Evolutionary conservation across 2,329 filamentous ascomycete species (phyloP), one percentile per base, ranked within the genome.

Genomic region (Cladosporium sp.): DNA sequence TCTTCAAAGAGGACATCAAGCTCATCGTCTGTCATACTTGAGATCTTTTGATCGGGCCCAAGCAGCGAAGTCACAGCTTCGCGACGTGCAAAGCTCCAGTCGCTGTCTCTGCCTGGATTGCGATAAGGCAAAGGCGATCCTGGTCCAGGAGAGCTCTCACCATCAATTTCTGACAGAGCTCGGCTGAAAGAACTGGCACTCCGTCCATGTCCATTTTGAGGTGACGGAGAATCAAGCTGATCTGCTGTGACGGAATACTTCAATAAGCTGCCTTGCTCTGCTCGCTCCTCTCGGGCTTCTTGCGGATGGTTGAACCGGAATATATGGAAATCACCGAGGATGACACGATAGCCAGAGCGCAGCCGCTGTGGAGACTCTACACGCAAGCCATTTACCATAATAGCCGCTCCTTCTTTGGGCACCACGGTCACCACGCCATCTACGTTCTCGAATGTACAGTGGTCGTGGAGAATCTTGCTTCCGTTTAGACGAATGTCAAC

Each of bases 261-360:
- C 58, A 99, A 78, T 19, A 96, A 78, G 68, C 90, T 96, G 15
- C 75, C 74, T n/a, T 74, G 72, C 69, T 91, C 85, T 12, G 91
- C 92, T 56, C 94, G 81, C 75, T 99, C 94, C 3, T 92, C 93
- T 58, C 90, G 86, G 28, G 94, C 94, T 75, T 99, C 94, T 79
- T 96, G 88, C 0, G 94, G 94, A 70, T 99, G 92, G 68, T 97
- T 99, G 78, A 99, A 99, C 57, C 94, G 83, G 76, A 99, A 97
- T 60, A 99, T 99, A 72, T 99, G 94, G 66, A 99, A 99, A 73
- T 99, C 94, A 39, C 94, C 94, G 9, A 99, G 80, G 61, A 99
- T 99, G 55, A 99, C 89, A 61, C 94, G 88, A 71, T 92, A 96
- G 5, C 94, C 94, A 67, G 92, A 97, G 69, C 92, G 88, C 42